Evolutionary conservation across 495 filamentous ascomycete genomes (phyloP).

Genomic region (Hamigera avellanea): DNA sequence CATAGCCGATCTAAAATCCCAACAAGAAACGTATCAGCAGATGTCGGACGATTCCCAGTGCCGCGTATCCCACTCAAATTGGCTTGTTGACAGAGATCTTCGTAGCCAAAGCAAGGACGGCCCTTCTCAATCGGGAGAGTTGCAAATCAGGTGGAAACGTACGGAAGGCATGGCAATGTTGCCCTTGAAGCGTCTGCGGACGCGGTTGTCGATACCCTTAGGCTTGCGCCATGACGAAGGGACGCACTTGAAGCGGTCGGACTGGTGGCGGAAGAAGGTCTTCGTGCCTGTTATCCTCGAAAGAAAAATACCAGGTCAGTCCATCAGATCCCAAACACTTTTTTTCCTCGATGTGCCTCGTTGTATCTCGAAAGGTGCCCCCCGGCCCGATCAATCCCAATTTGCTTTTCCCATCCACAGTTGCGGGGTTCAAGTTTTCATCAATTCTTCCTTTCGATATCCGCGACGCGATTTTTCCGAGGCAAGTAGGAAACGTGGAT

Average conservation of each 20-base stretch:
- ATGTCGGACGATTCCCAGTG: neutral
- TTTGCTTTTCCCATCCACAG: no score
- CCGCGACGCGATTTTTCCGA: neutral
- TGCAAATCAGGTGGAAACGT: constrained; percentile 45
- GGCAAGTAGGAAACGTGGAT: constrained; percentile 4
- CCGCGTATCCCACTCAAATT: no score
- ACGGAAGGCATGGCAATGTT: constrained; percentile 96
- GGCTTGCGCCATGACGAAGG: constrained; percentile 90
- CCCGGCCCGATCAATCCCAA: no score
- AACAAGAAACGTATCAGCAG: constrained; percentile 6
- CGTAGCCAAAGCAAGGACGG: no score
- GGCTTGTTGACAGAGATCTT: no score
- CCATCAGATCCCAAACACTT: neutral
- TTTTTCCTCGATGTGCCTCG: neutral
- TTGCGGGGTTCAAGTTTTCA: no score
- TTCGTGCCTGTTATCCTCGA: constrained; percentile 53
- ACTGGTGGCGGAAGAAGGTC: constrained; percentile 91
- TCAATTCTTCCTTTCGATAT: constrained; percentile 2
- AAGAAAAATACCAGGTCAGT: neutral
- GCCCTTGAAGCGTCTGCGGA: constrained; percentile 87
- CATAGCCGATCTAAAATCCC: constrained; percentile 74
- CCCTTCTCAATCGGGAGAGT: no score
- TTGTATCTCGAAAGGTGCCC: neutral
- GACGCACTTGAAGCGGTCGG: constrained; percentile 87
- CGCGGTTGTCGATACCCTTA: constrained; percentile 96